Percentiles rank a stretch among this genome's conserved stretches.
Conservation (phyloP, 2,329 filamentous ascomycete genomes). For the Colletotrichum sp. region DNA sequence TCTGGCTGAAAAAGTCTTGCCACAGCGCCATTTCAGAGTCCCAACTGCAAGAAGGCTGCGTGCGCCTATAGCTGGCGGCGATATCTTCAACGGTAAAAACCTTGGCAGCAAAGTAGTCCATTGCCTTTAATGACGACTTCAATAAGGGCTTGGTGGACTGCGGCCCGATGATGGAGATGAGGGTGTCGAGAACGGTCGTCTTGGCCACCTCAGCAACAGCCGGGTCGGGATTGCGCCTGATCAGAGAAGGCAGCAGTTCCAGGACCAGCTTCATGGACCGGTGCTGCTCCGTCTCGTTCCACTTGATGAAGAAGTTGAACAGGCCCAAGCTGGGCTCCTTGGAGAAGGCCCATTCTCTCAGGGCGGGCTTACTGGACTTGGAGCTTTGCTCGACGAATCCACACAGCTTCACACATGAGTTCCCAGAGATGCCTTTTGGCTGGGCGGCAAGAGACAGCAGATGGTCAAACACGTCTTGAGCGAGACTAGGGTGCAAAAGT, state of each 20-base stretch:
- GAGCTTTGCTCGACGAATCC: constrained; percentile 66
- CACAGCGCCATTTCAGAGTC: constrained; percentile 40
- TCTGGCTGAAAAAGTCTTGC: constrained; percentile 53
- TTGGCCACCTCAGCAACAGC: constrained; percentile 44
- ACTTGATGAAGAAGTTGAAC: constrained; percentile 69
- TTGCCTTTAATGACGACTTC: constrained; percentile 72
- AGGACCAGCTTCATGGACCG: constrained; percentile 68
- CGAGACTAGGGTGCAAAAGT: constrained; percentile 29
- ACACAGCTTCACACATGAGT: constrained; percentile 64
- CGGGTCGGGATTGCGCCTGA: constrained; percentile 53
- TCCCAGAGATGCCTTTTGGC: constrained; percentile 60
- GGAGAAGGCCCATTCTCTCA: constrained; percentile 58
- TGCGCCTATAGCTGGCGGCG: constrained; percentile 42
- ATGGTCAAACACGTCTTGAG: constrained; percentile 48
- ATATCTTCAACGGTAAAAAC: constrained; percentile 57
- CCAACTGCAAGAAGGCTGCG: constrained; percentile 28
- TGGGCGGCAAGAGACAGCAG: constrained; percentile 56
- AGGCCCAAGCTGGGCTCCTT: constrained; percentile 51
- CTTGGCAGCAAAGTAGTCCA: constrained; percentile 71
- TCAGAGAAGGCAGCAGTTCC: constrained; percentile 59
- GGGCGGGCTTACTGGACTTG: constrained; percentile 47
- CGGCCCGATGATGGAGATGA: constrained; percentile 64
- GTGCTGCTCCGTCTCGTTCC: constrained; percentile 70
- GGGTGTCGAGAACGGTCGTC: constrained; percentile 50
- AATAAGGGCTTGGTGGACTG: constrained; percentile 67